Evolutionary conservation across 164 flowering plant species (phyloP).

Genomic region (Vitis vinifera): ASM3070453v1 NC_081805.1:27689001-27689500

Average conservation of each 20-base stretch:
- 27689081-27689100: too few species aligned
- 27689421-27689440: too few species aligned
- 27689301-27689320: background rate
- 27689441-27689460: too few species aligned
- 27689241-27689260: background rate
- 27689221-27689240: background rate
- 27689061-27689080: too few species aligned
- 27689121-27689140: too few species aligned
- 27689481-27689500: too few species aligned
- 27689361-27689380: background rate
- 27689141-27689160: too few species aligned
- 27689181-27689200: background rate
- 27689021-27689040: background rate
- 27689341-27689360: background rate
- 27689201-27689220: background rate
- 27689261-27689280: background rate
- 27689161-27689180: background rate
- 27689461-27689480: too few species aligned
- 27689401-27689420: too few species aligned
- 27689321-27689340: background rate
- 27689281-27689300: background rate
- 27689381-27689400: too few species aligned
- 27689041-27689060: too few species aligned
- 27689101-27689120: too few species aligned
- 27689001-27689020: background rate